A percentile compares a stretch with the other conserved stretches of the same genome.
Evolutionary conservation across 2,329 filamentous ascomycete genomes (phyloP).

Genomic region (Diaporthe citrichinensis): DNA sequence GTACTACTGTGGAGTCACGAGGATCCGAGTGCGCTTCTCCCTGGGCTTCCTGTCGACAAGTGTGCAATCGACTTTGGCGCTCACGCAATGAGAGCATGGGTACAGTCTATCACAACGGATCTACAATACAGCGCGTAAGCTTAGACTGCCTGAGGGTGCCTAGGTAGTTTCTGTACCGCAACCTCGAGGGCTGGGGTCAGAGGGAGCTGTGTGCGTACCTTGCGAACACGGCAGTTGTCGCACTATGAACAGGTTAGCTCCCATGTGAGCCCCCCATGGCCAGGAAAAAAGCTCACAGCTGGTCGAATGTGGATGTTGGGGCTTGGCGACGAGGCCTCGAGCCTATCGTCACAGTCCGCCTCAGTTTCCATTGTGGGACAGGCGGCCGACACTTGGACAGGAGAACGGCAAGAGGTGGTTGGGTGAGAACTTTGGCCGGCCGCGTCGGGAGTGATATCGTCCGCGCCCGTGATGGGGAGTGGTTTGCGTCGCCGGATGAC

Average conservation of each 20-base stretch:
- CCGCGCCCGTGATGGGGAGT: neutral
- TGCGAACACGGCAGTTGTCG: neutral
- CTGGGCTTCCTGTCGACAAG: conserved; percentile 2
- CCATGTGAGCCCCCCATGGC: neutral
- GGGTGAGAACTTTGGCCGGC: neutral
- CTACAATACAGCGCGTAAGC: neutral
- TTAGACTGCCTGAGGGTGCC: too few species aligned
- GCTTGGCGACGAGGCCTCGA: neutral
- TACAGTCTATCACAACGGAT: neutral
- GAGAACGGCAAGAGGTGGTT: neutral
- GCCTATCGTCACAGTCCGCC: neutral
- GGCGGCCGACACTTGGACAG: neutral
- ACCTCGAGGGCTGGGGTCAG: neutral
- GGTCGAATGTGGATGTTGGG: conserved; percentile 8
- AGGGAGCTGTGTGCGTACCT: neutral
- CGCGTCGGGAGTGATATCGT: neutral
- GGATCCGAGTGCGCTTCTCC: neutral
- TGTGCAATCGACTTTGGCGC: neutral
- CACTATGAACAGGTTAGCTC: neutral
- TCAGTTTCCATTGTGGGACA: neutral
- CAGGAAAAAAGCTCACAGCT: neutral
- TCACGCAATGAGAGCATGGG: neutral
- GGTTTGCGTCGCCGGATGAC: too few species aligned
- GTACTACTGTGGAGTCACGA: conserved; percentile 12
- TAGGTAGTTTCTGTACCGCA: too few species aligned